phyloP scores from a whole-genome alignment of 176 grass and related monocot genomes.

The Pontederia paniculata region DNA sequence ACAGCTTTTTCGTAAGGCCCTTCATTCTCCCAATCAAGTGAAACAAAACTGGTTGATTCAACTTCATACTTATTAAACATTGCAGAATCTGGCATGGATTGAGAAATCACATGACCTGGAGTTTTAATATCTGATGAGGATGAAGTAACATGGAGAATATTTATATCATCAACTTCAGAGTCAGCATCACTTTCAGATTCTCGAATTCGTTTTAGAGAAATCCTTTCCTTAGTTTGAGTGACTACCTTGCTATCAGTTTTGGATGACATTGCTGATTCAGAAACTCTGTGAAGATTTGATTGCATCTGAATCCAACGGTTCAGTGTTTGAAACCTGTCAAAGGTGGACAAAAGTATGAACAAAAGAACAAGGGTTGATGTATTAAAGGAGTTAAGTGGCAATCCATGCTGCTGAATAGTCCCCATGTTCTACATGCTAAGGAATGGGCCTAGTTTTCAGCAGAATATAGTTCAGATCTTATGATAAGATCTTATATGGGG shows the following conservation, averaged over 20 bases:
- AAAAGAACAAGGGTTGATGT: background rate
- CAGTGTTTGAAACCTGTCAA: constrained; percentile 73
- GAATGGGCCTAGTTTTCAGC: too few species aligned
- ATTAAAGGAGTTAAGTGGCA: too few species aligned
- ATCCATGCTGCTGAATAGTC: too few species aligned
- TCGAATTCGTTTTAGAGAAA: constrained; percentile 50
- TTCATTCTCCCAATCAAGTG: constrained; percentile 95
- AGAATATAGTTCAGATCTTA: too few species aligned
- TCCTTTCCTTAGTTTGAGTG: constrained; percentile 48
- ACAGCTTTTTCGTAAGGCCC: constrained; percentile 80
- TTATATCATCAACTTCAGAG: constrained; percentile 45
- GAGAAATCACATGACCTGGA: constrained; percentile 1
- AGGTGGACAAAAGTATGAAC: constrained; percentile 21
- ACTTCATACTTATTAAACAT: constrained; percentile 34
- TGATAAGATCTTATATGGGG: too few species aligned
- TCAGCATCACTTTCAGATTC: constrained; percentile 76
- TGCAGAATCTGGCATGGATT: constrained; percentile 27
- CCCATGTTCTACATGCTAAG: too few species aligned
- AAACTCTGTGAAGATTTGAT: constrained; percentile 92
- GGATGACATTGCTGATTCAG: constrained; percentile 49
- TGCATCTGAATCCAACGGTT: constrained; percentile 99
- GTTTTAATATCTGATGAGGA: constrained; percentile 15
- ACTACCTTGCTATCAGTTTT: constrained; percentile 34
- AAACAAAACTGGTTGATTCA: constrained; percentile 61
- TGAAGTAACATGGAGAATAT: constrained; percentile 25